Evolutionary conservation across 2,329 filamentous ascomycete genomes (phyloP).

Genomic region (Calonectria pteridis): DNA sequence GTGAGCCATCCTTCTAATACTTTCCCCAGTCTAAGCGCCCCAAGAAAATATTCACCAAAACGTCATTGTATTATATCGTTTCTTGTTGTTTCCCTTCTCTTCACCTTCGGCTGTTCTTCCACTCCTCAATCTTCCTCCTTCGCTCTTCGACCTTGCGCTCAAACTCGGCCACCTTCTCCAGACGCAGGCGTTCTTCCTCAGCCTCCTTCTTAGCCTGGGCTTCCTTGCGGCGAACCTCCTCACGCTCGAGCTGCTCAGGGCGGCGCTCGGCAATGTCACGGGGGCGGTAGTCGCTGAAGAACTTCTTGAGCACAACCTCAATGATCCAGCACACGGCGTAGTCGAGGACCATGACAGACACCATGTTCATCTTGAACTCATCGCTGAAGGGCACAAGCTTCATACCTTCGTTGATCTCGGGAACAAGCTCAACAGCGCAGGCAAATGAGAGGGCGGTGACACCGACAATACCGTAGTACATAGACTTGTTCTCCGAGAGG

Average conservation of each 20-base stretch:
- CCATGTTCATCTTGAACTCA: conserved; percentile 92
- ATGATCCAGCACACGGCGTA: conserved; percentile 89
- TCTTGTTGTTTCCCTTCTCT: not conserved
- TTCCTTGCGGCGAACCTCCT: conserved; percentile 75
- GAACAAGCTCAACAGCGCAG: conserved; percentile 94
- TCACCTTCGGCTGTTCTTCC: conserved; percentile 45
- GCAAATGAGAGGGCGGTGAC: conserved; percentile 93
- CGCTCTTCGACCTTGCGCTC: conserved; percentile 69
- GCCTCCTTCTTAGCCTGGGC: conserved; percentile 60
- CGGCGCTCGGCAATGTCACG: conserved; percentile 92
- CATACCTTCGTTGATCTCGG: conserved; percentile 94
- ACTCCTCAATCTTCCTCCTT: conserved; percentile 61
- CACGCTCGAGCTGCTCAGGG: conserved; percentile 86
- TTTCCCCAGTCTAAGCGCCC: conserved; percentile 23
- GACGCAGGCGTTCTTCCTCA: conserved; percentile 66
- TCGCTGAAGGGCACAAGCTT: conserved; percentile 89
- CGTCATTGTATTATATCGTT: not conserved
- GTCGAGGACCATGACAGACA: conserved; percentile 86
- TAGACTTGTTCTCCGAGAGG: conserved; percentile 94
- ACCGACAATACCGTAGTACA: conserved; percentile 96
- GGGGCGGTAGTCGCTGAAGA: conserved; percentile 92
- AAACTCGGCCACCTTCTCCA: conserved; percentile 69
- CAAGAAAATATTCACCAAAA: conserved; percentile 14
- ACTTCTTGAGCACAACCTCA: conserved; percentile 84
- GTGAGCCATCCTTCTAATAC: conserved; percentile 18